Evolutionary conservation across 192 early-diverging fungal species (phyloP).

Genomic region (Backusella liffmaniae): DNA sequence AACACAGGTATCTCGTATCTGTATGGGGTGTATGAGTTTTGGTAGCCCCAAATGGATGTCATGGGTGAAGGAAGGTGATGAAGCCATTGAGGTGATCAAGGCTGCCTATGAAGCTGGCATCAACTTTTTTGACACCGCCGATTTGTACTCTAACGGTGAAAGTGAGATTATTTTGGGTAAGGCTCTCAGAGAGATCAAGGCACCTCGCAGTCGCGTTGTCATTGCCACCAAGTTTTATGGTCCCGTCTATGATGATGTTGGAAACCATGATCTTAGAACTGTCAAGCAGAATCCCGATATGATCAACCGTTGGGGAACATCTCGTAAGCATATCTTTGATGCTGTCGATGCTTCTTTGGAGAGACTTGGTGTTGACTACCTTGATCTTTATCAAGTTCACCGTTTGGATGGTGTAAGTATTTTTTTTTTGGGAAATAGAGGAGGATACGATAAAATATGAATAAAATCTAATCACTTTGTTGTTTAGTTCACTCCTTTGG

Average conservation of each 20-base stretch:
- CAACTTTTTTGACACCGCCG: slow-evolving; percentile 77
- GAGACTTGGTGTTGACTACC: slow-evolving; percentile 68
- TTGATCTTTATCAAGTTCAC: slow-evolving; percentile 75
- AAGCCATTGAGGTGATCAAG: slow-evolving; percentile 43
- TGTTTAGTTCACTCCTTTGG: slow-evolving; percentile 51
- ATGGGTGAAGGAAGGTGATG: slow-evolving; percentile 46
- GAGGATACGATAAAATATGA: not conserved
- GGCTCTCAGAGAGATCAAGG: slow-evolving; percentile 39
- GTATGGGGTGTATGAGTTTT: slow-evolving; percentile 53
- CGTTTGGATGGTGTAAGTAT: slow-evolving; percentile 47
- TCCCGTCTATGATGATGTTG: slow-evolving; percentile 45
- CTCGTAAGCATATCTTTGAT: slow-evolving; percentile 82
- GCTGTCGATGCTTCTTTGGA: slow-evolving; percentile 69
- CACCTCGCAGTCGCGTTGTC: slow-evolving; percentile 65
- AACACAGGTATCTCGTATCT: slow-evolving; percentile 40
- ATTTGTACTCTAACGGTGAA: slow-evolving; percentile 41
- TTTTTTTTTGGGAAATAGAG: not conserved
- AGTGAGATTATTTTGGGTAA: slow-evolving; percentile 38
- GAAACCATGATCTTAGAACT: slow-evolving; percentile 16
- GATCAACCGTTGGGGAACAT: slow-evolving; percentile 70
- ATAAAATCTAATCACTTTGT: not conserved
- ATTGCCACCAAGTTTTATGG: slow-evolving; percentile 71
- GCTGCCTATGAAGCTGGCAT: slow-evolving; percentile 68
- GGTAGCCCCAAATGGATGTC: slow-evolving; percentile 33
- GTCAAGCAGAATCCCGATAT: not conserved